Base-by-base conservation (phyloP, 1,284 basidiomycete species). In the Moniliophthora roreri region DNA sequence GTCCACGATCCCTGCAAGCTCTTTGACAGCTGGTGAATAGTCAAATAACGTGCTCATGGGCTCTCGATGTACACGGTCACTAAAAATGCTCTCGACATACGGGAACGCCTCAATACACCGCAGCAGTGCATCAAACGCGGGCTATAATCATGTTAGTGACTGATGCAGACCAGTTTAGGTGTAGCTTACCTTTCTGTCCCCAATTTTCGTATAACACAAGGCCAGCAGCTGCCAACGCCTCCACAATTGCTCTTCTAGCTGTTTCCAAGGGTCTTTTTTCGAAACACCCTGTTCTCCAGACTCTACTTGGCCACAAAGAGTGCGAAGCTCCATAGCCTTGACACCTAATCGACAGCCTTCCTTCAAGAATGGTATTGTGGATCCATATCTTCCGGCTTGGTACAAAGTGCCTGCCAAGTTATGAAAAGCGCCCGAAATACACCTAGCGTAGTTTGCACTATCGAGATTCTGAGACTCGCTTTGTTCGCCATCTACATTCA, bases 211-310 rank as follows among this genome's bases (percentile, higher is more conserved):
- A 63, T 82, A 83, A 64, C 89, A 92, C 2, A 86, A 81, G 0
- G 81, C 90, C 20, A 94, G 72, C n/a, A 93, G 69, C 67, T 94
- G 91, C 77, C 84, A 92, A 37, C 91, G 73, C 37, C 84, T 77
- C 58, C 79, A 82, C 26, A 91, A 56, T 58, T 87, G 83, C 21
- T 84, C 79, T 54, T 81, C 76, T 3, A 91, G 72, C 54, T 81
- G 77, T 47, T 57, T 71, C 83, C 85, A 89, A 0, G 69, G 74
- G 26, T 82, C 80, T 9, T 70, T 69, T 45, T 75, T 73, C 53
- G 74, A 69, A 21, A 63, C 70, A 6, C 54, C 61, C 35, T 56
- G 59, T 24, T 62, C 60, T 13, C 58, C 40, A n/a, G n/a, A n/a
- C 21, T 41, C 34, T 35, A 11, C 49, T 23, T 36, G 15, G 6